These are phyloP conservation scores for Seiridium cupressi DNA, from an alignment of 2,329 filamentous ascomycete genomes.

Conservation along the genomic window DNA sequence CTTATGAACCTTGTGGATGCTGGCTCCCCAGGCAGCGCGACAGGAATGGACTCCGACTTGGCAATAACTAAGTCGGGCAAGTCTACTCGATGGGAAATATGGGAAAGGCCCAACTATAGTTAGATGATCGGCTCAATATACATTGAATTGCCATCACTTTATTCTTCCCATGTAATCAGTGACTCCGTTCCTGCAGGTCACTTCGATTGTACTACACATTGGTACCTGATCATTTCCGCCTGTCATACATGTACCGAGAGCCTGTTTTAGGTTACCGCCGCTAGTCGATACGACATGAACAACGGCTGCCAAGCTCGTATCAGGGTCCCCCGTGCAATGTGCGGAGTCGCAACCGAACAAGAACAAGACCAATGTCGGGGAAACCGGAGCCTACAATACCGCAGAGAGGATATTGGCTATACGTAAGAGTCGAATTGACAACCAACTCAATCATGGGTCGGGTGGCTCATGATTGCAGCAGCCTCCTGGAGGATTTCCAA, in stretches of 20 bases:
- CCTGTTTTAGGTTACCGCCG: background rate
- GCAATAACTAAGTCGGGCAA: background rate
- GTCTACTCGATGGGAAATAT: background rate
- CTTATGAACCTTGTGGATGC: constrained; percentile 10
- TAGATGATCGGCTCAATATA: constrained; percentile 3
- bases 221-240: no score
- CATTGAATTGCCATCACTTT: background rate
- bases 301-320: background rate
- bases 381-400: background rate
- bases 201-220: no score
- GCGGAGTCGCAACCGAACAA: background rate
- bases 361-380: background rate
- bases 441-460: no score
- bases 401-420: background rate
- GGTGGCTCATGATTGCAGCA: no score
- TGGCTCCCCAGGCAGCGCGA: background rate
- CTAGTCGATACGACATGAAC: background rate
- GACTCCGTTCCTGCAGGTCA: no score
- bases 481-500: no score
- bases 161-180: background rate
- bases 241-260: no score
- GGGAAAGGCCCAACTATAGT: background rate
- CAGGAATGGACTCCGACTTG: background rate
- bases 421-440: no score
- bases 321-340: background rate